Evolutionary conservation across 2,329 filamentous ascomycete genomes (phyloP).

Genomic region (Colletotrichum destructivum): DNA sequence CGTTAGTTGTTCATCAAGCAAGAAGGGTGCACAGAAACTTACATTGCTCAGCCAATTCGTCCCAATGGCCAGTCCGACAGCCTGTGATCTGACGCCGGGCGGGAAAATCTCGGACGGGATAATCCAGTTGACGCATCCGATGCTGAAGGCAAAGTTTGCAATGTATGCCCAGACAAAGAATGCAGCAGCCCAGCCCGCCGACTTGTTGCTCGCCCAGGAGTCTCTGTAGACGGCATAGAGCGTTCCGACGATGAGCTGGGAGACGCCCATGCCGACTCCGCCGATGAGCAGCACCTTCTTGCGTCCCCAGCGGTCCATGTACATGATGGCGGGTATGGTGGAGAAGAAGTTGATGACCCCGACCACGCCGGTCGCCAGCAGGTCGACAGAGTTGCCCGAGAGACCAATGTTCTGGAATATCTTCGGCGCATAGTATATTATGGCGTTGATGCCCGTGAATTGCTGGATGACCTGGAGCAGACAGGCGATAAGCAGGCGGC

Average conservation of each 20-base stretch:
- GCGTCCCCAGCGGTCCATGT: constrained; percentile 63
- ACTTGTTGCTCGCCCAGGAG: constrained; percentile 60
- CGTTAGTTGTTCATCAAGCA: constrained; percentile 70
- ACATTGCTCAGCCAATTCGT: constrained; percentile 34
- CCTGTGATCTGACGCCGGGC: constrained; percentile 26
- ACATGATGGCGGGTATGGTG: constrained; percentile 55
- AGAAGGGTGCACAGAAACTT: constrained; percentile 55
- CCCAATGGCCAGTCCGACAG: constrained; percentile 22
- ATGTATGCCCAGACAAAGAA: constrained; percentile 72
- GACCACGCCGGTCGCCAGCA: constrained; percentile 71
- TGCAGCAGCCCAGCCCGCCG: constrained; percentile 71
- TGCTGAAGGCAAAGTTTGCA: constrained; percentile 51
- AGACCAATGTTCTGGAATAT: constrained; percentile 62
- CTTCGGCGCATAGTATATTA: constrained; percentile 64
- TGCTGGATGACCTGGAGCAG: constrained; percentile 71
- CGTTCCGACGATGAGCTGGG: constrained; percentile 69
- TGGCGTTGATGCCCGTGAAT: constrained; percentile 55
- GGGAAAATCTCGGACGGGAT: constrained; percentile 71
- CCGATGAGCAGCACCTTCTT: constrained; percentile 55
- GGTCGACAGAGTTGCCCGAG: constrained; percentile 56
- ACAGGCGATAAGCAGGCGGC: constrained; percentile 59
- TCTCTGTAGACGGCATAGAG: constrained; percentile 66
- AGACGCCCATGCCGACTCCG: constrained; percentile 50
- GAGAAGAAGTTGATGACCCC: constrained; percentile 69
- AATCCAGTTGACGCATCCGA: constrained; percentile 69